These are phyloP conservation scores for Populus alba DNA, from an alignment of 345 rosid genomes.

Conservation along the genomic window DNA sequence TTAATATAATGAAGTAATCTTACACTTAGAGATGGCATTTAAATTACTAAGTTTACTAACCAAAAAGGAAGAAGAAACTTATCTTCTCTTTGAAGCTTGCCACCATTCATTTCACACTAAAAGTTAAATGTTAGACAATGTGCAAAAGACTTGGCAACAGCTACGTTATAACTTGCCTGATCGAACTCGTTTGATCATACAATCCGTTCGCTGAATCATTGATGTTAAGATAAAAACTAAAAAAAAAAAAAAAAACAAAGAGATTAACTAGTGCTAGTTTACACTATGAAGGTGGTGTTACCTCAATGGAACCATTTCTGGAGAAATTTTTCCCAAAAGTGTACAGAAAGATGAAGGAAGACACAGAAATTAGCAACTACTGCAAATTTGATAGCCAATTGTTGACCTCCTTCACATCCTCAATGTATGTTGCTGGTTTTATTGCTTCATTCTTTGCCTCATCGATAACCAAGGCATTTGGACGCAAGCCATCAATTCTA, in stretches of 20 bases:
- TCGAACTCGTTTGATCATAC: no score
- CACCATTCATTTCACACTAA: no score
- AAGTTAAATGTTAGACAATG: no score
- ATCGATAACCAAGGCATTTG: constrained; percentile 47
- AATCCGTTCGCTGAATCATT: no score
- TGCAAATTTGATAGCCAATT: constrained; percentile 40
- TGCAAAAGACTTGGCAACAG: no score
- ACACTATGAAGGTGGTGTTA: constrained; percentile 61
- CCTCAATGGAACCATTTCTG: constrained; percentile 75
- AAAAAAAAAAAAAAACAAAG: background rate
- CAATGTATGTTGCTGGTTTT: constrained; percentile 31
- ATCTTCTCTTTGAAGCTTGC: no score
- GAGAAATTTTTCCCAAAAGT: constrained; percentile 59
- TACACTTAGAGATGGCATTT: no score
- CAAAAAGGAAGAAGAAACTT: no score
- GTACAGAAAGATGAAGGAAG: constrained; percentile 47
- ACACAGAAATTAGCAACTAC: constrained; percentile 40
- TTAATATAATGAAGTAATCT: no score
- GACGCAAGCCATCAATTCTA: constrained; percentile 71
- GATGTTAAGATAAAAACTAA: no score
- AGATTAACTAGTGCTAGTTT: background rate
- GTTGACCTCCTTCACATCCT: constrained; percentile 35
- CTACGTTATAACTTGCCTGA: no score
- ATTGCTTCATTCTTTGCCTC: constrained; percentile 50
- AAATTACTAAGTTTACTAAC: no score